Evolutionary conservation across 768 basidiomycete genomes (phyloP), one percentile per base, ranked within the genome.

Genomic region (Suillus subluteus): DNA sequence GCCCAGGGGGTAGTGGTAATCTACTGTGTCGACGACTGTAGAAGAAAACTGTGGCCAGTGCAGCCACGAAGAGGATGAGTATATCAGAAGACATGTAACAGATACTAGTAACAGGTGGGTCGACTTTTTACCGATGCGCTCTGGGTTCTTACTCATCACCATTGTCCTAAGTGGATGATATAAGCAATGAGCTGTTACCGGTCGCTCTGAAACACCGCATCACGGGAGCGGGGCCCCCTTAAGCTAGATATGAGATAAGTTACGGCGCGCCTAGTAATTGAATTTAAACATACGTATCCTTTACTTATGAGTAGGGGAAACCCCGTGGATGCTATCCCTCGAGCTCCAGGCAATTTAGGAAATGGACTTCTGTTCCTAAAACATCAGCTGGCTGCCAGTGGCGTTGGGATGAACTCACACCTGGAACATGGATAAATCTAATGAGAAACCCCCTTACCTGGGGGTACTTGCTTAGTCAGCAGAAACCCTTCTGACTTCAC

Each of bases 1-100:
- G 58, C 15, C 58, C 58, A n/a, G 58, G 58, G 9, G 58, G 58
- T 59, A 59, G 40, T 59, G 38, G 58, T 12, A 59, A 59, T 41
- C 4, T 59, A 41, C 40, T 30, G 38, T 26, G 16, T 41, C 38
- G 58, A 41, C 58, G 15, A 23, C 21, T 59, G 58, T 59, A 59
- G 23, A 40, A 41, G 58, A 41, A 41, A 26, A 41, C 23, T 12
- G 58, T 6, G 38, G 23, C 40, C 48, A 50, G 23, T 12, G 40
- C 40, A 59, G 23, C 16, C 23, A 41, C 38, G 26, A 59, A 41
- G 40, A 59, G 7, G 38, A 30, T 26, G 23, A 59, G 9, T 11
- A 30, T 18, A 18, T 15, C 38, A 18, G 58, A 26, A 40, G 23
- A 59, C 58, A 59, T 59, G 11, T 38, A 7, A 23, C 13, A 58